Base-by-base conservation (phyloP, 2,329 filamentous ascomycete genomes). In the Neofusicoccum sp. region DNA sequence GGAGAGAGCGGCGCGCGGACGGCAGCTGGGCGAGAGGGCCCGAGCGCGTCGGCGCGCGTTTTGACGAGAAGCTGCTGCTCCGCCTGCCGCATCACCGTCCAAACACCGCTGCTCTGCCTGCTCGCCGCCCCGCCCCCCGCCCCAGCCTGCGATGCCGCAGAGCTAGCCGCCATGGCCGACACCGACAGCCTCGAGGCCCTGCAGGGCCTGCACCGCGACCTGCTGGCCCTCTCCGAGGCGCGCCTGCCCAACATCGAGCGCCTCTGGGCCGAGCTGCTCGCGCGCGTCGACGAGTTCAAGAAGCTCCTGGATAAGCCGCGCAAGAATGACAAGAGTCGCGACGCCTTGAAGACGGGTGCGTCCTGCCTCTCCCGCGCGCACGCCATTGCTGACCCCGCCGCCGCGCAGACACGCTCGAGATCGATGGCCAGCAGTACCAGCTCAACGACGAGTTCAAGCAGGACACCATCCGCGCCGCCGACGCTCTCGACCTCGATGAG, bases 401-500 rank as follows among this genome's bases (percentile, higher is more conserved):
- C 16, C 4, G 9, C 33, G 24, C 66, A 95, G 92, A 90, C 61
- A 93, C 90, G 72, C 81, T 98, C 66, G 85, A 80, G 34, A 77
- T 96, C 62, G 84, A 85, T 67, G 88, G 87, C 64, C 83, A 85
- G 34, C 86, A 93, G 69, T 98, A 91, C 74, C 79, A 83, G 24
- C 80, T 99, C 78, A 97, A 96, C 75, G 84, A 90, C 60, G 87
- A 91, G 64, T 98, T 99, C 75, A 87, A 93, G 70, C 89, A 96
- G 74, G 86, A 89, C 66, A 85, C 87, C 26, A 81, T 96, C 33
- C 85, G 91, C 68, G 81, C 99, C 38, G 90, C 93, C 60, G 93
- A 98, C 74, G 90, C 91, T 67, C 81, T 97, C 63, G 88, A 96
- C 69, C 81, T 99, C 57, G 93, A 99, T 76, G 96, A 99, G 75